These are phyloP conservation scores for Eleusine indica DNA, from an alignment of 176 grass and related monocot genomes.

Conservation along the genomic window DNA sequence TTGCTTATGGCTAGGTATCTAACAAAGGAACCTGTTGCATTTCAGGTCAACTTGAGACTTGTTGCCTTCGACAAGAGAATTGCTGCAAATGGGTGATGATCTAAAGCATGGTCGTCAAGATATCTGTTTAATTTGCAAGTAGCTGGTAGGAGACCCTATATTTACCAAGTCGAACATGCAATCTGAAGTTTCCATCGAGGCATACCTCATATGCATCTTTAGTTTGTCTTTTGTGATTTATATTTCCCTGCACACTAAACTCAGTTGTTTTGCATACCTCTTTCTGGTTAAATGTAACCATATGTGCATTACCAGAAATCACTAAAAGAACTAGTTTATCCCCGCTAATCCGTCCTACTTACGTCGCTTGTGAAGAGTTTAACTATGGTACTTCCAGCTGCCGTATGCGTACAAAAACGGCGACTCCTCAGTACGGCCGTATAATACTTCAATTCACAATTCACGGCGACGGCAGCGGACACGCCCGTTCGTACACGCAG, in stretches of 20 bases:
- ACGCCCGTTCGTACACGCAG: too few species aligned
- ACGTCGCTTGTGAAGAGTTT: too few species aligned
- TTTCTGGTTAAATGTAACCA: not conserved
- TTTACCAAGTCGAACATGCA: not conserved
- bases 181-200: not conserved
- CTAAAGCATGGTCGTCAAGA: not conserved
- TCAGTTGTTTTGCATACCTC: not conserved
- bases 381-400: too few species aligned
- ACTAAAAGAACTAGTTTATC: too few species aligned
- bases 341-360: too few species aligned
- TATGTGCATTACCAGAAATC: not conserved
- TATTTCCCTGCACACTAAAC: not conserved
- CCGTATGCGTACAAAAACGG: too few species aligned
- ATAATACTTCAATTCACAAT: too few species aligned
- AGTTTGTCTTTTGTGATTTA: not conserved
- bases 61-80: not conserved
- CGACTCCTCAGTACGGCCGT: too few species aligned
- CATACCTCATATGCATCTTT: not conserved
- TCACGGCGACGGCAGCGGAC: too few species aligned
- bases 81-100: not conserved
- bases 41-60: not conserved
- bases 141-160: not conserved
- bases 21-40: not conserved
- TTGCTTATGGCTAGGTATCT: not conserved
- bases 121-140: not conserved